Percentiles rank a stretch among this genome's conserved stretches.
Evolutionary conservation across 1,284 basidiomycete genomes (phyloP).

Genomic region (Cutaneotrichosporon mucoides): DNA sequence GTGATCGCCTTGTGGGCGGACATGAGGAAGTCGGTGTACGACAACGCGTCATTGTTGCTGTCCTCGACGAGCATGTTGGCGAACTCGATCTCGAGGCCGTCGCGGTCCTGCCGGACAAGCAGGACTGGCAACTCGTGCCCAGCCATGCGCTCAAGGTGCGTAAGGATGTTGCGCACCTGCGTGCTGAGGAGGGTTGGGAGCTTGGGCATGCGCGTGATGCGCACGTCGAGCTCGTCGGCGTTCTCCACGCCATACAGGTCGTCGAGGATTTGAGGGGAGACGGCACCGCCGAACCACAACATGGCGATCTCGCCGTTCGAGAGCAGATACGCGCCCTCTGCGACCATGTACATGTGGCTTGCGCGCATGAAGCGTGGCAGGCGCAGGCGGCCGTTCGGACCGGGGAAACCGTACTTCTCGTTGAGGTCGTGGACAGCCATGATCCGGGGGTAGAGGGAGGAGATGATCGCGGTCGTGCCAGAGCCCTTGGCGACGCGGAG

Average conservation of each 20-base stretch:
- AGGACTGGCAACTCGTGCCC: constrained; percentile 64
- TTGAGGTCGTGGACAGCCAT: constrained; percentile 83
- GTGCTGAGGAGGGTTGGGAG: constrained; percentile 72
- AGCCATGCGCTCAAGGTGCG: constrained; percentile 63
- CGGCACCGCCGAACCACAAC: constrained; percentile 83
- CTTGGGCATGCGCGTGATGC: constrained; percentile 68
- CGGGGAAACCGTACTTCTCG: constrained; percentile 63
- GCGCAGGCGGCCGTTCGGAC: constrained; percentile 57
- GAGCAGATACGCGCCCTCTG: constrained; percentile 84
- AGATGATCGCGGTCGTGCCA: constrained; percentile 62
- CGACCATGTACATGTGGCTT: constrained; percentile 83
- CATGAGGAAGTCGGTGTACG: constrained; percentile 66
- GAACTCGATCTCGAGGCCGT: constrained; percentile 91
- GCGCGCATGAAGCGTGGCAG: constrained; percentile 78
- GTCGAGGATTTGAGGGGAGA: constrained; percentile 72
- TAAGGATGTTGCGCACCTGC: constrained; percentile 80
- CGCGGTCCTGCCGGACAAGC: constrained; percentile 86
- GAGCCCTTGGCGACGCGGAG: constrained; percentile 63
- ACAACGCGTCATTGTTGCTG: constrained; percentile 90
- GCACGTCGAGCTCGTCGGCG: constrained; percentile 65
- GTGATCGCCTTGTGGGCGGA: constrained; percentile 47
- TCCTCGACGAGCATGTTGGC: constrained; percentile 97
- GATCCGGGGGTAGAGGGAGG: constrained; percentile 83
- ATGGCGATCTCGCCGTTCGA: constrained; percentile 88
- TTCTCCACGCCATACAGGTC: constrained; percentile 86